These are phyloP conservation scores for Pyrenopolyporus hunteri DNA, from an alignment of 495 filamentous ascomycete species.

Conservation along the genomic window DNA sequence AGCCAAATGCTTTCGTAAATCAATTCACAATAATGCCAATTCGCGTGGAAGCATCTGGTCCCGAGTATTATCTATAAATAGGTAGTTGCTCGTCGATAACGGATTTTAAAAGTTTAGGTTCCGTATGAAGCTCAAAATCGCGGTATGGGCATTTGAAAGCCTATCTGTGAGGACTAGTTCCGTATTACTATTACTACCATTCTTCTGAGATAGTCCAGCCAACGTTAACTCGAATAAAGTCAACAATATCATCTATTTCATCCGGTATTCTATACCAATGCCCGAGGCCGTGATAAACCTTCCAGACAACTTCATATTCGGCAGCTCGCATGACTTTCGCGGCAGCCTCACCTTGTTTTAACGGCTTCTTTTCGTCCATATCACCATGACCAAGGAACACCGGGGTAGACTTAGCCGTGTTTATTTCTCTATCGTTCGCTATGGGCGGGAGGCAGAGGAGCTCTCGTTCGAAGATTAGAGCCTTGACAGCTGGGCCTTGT, in stretches of 20 bases:
- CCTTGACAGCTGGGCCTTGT: conserved; percentile 16
- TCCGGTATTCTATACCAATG: conserved; percentile 53
- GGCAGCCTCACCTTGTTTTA: conserved; percentile 44
- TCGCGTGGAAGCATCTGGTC: no score
- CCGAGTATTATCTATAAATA: no score
- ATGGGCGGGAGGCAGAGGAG: conserved; percentile 17
- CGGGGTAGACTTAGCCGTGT: conserved; percentile 38
- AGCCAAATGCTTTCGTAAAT: no score
- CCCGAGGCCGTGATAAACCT: conserved; percentile 48
- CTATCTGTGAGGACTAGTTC: no score
- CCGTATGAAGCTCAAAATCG: no score
- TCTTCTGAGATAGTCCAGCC: background rate
- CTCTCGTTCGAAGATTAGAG: conserved; percentile 16
- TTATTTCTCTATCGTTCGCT: background rate
- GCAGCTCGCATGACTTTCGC: conserved; percentile 42
- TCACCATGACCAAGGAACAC: conserved; percentile 55
- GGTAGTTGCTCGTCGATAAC: no score
- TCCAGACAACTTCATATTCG: conserved; percentile 51
- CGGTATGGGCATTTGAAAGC: no score
- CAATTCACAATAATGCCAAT: no score
- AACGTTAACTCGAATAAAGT: conserved; percentile 1
- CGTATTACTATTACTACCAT: no score
- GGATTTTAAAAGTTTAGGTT: no score
- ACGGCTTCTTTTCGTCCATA: conserved; percentile 42
- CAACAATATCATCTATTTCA: conserved; percentile 57